Percentiles rank a stretch among this genome's conserved stretches.
phyloP scores from a whole-genome alignment of 805 yeast genomes.

The Candida endomychidarum region DNA sequence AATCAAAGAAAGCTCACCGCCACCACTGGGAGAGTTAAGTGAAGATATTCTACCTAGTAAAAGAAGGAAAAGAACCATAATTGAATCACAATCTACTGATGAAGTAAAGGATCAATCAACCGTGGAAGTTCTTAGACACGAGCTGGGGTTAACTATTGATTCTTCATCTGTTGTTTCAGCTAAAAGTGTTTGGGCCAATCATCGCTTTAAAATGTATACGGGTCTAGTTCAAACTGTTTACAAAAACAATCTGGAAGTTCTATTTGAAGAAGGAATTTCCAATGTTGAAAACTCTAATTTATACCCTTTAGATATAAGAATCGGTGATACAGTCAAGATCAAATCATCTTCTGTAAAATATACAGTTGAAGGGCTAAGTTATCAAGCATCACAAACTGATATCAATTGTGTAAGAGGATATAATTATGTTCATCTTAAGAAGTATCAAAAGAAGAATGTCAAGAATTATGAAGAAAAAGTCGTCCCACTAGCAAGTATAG shows the following conservation, averaged over 20 bases:
- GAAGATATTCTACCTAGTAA: background rate
- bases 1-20: background rate
- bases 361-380: constrained; percentile 46
- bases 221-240: constrained; percentile 39
- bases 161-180: constrained; percentile 11
- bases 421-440: constrained; percentile 44
- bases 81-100: constrained; percentile 1
- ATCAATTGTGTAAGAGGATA: constrained; percentile 63
- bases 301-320: constrained; percentile 50
- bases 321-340: constrained; percentile 54
- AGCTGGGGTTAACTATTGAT: constrained; percentile 14
- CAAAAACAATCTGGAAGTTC: constrained; percentile 31
- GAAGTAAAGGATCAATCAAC: background rate
- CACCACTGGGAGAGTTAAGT: background rate
- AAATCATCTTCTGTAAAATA: constrained; percentile 30
- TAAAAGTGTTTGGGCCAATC: constrained; percentile 54
- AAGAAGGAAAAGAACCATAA: background rate
- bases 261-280: constrained; percentile 39
- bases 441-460: constrained; percentile 11
- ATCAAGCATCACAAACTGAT: constrained; percentile 17
- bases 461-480: constrained; percentile 17
- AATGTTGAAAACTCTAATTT: constrained; percentile 38
- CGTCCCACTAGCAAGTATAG: constrained; percentile 32
- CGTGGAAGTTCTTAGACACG: constrained; percentile 13
- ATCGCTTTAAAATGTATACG: constrained; percentile 50